Base-by-base conservation (phyloP, 768 basidiomycete species). In the Trametes elegans region DNA sequence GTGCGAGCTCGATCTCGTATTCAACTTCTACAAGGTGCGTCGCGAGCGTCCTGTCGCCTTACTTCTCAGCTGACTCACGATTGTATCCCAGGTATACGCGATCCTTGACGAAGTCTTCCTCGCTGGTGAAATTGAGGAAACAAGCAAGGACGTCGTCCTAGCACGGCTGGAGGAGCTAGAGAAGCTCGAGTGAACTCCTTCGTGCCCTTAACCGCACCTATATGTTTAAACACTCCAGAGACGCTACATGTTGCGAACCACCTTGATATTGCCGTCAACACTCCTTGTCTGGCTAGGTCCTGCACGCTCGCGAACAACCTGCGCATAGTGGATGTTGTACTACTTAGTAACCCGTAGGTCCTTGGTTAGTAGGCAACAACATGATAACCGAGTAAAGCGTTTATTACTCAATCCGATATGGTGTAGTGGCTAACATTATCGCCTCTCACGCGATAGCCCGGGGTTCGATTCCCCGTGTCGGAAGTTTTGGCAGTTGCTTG, bases 71-170 rank as follows among this genome's bases (percentile, higher is more conserved):
- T 46, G 13, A 44, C 3, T 26, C 16, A 19, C 16, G 28, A 8
- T 3, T 13, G 9, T 38, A 16, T 5, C 24, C 2, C 38, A 96
- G 92, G 96, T 98, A 7, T 98, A 99, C 66, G 94, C 97, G 3
- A 98, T 99, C 50, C 77, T 99, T 53, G 97, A 99, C 68, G 97
- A 99, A 68, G 92, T 98, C 48, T 98, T 99, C 75, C 79, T 99
- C 13, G 97, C 97, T 3, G 97, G 97, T 5, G 97, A 99, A 73
- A 89, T 98, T 36, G 95, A 98, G 71, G 97, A 98, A 73, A 98
- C 96, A 29, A 93, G 90, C 68, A 98, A 98, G 67, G 92, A 94
- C 49, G 96, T 98, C 26, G 95, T 98, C 2, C 73, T 98, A 39
- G 81, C 88, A 46, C 81, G 97, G 60, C 71, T 99, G 43, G 96